Evolutionary conservation across 129 eudicot genomes (phyloP).

Genomic region (Smallanthus sonchifolius): DNA sequence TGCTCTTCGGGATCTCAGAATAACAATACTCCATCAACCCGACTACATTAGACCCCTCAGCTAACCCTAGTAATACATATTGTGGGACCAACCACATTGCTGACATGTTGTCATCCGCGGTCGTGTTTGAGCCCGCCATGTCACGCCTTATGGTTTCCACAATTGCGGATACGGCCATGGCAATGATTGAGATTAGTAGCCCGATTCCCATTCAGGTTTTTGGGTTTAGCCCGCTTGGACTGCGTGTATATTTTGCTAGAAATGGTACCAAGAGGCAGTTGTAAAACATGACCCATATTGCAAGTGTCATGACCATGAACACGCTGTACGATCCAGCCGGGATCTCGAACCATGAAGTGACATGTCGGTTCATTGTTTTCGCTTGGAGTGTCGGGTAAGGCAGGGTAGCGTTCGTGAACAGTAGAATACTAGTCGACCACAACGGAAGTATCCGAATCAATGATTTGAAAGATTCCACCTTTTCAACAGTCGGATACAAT

Average conservation of each 20-base stretch:
- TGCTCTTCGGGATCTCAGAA: no score
- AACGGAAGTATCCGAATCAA: constrained; percentile 46
- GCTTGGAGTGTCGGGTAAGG: constrained; percentile 42
- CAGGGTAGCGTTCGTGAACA: not conserved
- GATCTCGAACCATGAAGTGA: constrained; percentile 35
- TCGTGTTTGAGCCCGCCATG: constrained; percentile 9
- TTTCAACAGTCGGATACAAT: constrained; percentile 42
- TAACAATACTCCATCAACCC: no score
- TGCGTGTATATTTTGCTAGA: constrained; percentile 21
- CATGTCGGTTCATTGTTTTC: constrained; percentile 32
- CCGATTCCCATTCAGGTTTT: constrained; percentile 49
- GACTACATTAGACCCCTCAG: no score
- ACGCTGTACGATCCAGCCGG: constrained; percentile 42
- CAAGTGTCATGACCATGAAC: constrained; percentile 28
- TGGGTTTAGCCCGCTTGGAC: constrained; percentile 18
- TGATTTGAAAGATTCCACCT: constrained; percentile 52
- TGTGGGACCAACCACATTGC: no score
- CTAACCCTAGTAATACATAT: no score
- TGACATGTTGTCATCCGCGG: not conserved
- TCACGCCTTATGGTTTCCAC: constrained; percentile 39
- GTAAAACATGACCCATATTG: constrained; percentile 41
- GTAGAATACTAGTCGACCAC: constrained; percentile 48
- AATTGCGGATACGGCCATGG: constrained; percentile 33
- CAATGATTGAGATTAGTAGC: constrained; percentile 22
- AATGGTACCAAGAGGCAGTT: constrained; percentile 41